Conservation (phyloP, 2,329 filamentous ascomycete species). For the Alternaria panax region DNA sequence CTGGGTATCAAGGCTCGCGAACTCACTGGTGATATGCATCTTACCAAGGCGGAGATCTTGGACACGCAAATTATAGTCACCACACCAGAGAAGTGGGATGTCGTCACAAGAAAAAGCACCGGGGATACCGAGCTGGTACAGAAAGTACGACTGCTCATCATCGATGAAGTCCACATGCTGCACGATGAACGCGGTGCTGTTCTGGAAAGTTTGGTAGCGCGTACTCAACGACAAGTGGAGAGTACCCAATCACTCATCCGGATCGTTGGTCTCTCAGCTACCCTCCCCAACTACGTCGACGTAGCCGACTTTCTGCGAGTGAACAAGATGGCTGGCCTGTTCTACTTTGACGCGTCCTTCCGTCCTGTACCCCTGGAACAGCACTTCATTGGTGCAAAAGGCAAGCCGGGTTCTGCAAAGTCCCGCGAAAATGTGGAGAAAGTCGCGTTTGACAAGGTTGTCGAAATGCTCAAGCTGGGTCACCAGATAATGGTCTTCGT, state of each 20-base stretch:
- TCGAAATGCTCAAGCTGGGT: conserved; percentile 87
- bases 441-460: conserved; percentile 91
- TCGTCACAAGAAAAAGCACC: conserved; percentile 94
- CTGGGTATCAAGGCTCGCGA: conserved; percentile 90
- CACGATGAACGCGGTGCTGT: conserved; percentile 97
- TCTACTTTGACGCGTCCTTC: conserved; percentile 97
- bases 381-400: conserved; percentile 95
- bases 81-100: conserved; percentile 99
- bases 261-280: conserved; percentile 93
- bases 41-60: conserved; percentile 95
- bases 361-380: conserved; percentile 95
- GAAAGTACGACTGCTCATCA: conserved; percentile 93
- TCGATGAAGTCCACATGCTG: conserved; percentile 99
- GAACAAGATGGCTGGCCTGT: conserved; percentile 88
- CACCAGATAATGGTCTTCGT: conserved; percentile 99
- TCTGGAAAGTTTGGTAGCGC: conserved; percentile 91
- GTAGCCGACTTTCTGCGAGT: conserved; percentile 97
- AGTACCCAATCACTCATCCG: conserved; percentile 97
- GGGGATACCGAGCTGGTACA: conserved; percentile 97
- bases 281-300: conserved; percentile 93
- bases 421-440: conserved; percentile 89
- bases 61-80: conserved; percentile 98
- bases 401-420: conserved; percentile 80
- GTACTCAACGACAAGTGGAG: conserved; percentile 95
- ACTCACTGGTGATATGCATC: conserved; percentile 97